phyloP scores from a whole-genome alignment of 345 rosid genomes.

The Citrus australasica region DNA sequence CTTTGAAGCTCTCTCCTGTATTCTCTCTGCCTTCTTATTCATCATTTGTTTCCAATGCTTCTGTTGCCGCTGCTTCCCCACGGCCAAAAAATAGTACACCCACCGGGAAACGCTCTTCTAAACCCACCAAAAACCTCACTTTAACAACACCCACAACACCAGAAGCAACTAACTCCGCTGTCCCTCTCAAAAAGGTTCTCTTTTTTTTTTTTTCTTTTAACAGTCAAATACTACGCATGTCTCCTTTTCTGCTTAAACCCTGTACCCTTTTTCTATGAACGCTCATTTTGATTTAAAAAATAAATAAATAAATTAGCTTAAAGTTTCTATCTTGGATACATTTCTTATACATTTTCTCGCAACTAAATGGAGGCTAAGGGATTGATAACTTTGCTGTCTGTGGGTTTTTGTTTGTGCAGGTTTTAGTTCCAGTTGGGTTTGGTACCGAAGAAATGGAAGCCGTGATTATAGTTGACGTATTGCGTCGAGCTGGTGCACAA shows the following conservation, averaged over 20 bases:
- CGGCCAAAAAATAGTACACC: conserved; percentile 11
- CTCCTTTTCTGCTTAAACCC: neutral
- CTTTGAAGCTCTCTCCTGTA: conserved; percentile 7
- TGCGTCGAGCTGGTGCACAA: conserved; percentile 89
- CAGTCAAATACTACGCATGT: neutral
- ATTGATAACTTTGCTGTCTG: neutral
- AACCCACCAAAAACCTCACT: conserved; percentile 21
- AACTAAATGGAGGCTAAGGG: conserved; percentile 1
- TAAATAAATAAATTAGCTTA: neutral
- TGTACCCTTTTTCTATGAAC: neutral
- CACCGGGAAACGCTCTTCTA: conserved; percentile 16
- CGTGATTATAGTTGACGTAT: conserved; percentile 66
- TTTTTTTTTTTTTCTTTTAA: neutral
- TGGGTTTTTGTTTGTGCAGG: conserved; percentile 38
- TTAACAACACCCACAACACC: conserved; percentile 17
- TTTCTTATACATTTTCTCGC: neutral
- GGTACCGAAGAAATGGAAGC: conserved; percentile 98
- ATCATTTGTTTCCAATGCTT: conserved; percentile 26
- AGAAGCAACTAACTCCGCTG: conserved; percentile 6
- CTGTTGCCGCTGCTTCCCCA: conserved; percentile 28
- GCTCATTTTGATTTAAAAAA: no score
- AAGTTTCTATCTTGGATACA: neutral
- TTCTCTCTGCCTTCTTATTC: conserved; percentile 11
- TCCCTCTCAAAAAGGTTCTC: conserved; percentile 54
- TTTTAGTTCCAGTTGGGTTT: conserved; percentile 78